These are phyloP conservation scores for Pythium utonaiense DNA, from an alignment of 352 stramenopile species.

Conservation along the genomic window DNA sequence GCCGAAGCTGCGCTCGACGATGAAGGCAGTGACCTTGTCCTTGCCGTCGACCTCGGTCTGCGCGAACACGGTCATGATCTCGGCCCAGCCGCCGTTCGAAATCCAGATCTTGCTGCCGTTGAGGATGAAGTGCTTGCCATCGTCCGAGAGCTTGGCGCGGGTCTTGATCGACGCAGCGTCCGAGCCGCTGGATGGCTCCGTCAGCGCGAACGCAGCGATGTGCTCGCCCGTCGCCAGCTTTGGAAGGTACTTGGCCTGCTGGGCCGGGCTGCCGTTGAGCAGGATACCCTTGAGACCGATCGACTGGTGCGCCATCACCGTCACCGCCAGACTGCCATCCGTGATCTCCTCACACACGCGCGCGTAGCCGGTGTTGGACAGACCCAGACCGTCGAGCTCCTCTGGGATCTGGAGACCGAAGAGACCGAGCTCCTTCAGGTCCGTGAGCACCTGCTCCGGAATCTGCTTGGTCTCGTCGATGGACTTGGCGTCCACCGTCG, in stretches of 20 bases:
- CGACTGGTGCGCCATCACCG: constrained; percentile 86
- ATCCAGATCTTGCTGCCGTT: constrained; percentile 98
- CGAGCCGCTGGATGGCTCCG: constrained; percentile 88
- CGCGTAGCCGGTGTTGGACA: constrained; percentile 85
- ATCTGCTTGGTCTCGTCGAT: constrained; percentile 86
- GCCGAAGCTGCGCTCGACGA: constrained; percentile 93
- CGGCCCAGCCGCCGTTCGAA: constrained; percentile 94
- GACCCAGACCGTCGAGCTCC: constrained; percentile 65
- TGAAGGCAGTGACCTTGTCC: constrained; percentile 97
- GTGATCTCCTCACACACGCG: constrained; percentile 85
- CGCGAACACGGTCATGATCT: constrained; percentile 96
- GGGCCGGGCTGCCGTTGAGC: constrained; percentile 79
- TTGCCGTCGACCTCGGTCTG: constrained; percentile 94
- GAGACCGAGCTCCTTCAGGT: constrained; percentile 82
- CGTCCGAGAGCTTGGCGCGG: constrained; percentile 83
- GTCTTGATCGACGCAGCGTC: constrained; percentile 91
- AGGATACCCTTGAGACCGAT: constrained; percentile 87
- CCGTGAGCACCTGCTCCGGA: constrained; percentile 57
- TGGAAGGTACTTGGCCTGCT: constrained; percentile 88
- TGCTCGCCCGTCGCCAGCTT: constrained; percentile 88
- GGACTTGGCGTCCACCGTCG: constrained; percentile 52
- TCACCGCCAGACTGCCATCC: constrained; percentile 73
- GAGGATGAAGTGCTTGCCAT: constrained; percentile 89
- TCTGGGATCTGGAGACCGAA: constrained; percentile 86
- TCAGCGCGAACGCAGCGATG: constrained; percentile 86